A percentile compares a stretch with the other conserved stretches of the same genome.
Conservation (phyloP, 2,329 filamentous ascomycete genomes). For the Ambrosiella beaveri region DNA sequence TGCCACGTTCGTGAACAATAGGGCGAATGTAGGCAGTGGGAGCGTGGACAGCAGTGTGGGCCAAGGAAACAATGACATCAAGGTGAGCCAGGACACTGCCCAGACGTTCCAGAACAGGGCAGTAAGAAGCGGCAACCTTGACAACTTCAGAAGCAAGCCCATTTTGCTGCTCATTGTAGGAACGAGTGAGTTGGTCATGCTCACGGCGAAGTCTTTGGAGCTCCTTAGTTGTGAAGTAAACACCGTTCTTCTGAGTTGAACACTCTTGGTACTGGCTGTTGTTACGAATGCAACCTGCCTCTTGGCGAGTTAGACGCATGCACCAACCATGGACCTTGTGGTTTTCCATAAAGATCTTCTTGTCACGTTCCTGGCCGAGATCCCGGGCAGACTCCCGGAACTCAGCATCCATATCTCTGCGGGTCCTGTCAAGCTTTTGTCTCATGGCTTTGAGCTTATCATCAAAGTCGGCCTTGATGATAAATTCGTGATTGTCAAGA, state of each 20-base stretch:
- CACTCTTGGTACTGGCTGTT: constrained; percentile 83
- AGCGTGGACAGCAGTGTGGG: constrained; percentile 83
- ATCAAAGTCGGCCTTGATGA: constrained; percentile 97
- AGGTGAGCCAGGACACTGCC: constrained; percentile 80
- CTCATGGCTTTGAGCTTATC: constrained; percentile 74
- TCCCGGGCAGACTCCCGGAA: constrained; percentile 62
- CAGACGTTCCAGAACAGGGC: constrained; percentile 75
- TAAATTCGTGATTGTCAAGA: constrained; percentile 91
- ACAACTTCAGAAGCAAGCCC: constrained; percentile 88
- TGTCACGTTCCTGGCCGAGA: constrained; percentile 81
- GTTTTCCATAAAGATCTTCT: constrained; percentile 95
- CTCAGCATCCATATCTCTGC: constrained; percentile 67
- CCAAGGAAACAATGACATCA: constrained; percentile 86
- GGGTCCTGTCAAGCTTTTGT: constrained; percentile 74
- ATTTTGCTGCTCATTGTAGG: constrained; percentile 86
- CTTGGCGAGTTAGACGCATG: constrained; percentile 77
- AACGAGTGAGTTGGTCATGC: constrained; percentile 82
- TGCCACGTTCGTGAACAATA: constrained; percentile 73
- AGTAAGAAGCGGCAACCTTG: constrained; percentile 82
- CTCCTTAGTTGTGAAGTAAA: constrained; percentile 84
- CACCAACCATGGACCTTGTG: constrained; percentile 95
- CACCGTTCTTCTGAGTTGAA: constrained; percentile 96
- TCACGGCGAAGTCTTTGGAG: constrained; percentile 71
- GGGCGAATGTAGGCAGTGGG: constrained; percentile 83
- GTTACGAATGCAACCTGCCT: constrained; percentile 85